Evolutionary conservation across 306 rosid genomes (phyloP).

Genomic region (Vigna mungo): DNA sequence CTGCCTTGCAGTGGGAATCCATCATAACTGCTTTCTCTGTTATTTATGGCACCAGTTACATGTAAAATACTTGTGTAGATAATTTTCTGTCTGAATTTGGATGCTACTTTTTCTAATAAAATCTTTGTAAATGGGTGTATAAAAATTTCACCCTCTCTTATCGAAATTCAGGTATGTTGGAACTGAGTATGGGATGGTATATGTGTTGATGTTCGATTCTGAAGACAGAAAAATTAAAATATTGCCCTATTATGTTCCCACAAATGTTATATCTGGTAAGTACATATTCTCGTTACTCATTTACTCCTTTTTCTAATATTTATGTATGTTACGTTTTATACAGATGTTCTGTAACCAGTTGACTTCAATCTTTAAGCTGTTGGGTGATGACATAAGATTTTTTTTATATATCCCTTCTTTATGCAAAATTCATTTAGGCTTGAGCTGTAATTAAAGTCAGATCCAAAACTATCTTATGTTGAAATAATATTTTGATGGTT

Average conservation of each 20-base stretch:
- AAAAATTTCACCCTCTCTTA: slow-evolving; percentile 41
- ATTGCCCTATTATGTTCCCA: slow-evolving; percentile 80
- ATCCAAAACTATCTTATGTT: too few species aligned
- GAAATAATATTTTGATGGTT: background rate
- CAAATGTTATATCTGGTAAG: slow-evolving; percentile 76
- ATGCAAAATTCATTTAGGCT: too few species aligned
- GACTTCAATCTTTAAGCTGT: slow-evolving; percentile 19
- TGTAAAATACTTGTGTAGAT: slow-evolving; percentile 62
- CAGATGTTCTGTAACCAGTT: background rate
- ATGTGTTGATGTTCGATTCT: slow-evolving; percentile 62
- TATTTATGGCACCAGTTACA: slow-evolving; percentile 79
- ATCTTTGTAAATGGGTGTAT: slow-evolving; percentile 30
- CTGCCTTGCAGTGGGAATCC: slow-evolving; percentile 84
- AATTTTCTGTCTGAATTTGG: slow-evolving; percentile 41
- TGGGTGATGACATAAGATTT: background rate
- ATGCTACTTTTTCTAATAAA: slow-evolving; percentile 38
- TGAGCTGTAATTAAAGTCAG: too few species aligned
- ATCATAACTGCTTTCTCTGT: slow-evolving; percentile 89
- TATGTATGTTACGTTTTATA: slow-evolving; percentile 8
- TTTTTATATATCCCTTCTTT: background rate
- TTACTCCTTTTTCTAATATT: slow-evolving; percentile 19
- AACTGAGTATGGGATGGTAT: slow-evolving; percentile 80
- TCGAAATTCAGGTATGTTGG: slow-evolving; percentile 77
- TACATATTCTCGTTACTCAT: slow-evolving; percentile 35
- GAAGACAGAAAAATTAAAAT: slow-evolving; percentile 61